Evolutionary conservation across 176 grass and related monocot species (phyloP), one percentile per base, ranked within the genome.

Genomic region (Carex myosuroides): DNA sequence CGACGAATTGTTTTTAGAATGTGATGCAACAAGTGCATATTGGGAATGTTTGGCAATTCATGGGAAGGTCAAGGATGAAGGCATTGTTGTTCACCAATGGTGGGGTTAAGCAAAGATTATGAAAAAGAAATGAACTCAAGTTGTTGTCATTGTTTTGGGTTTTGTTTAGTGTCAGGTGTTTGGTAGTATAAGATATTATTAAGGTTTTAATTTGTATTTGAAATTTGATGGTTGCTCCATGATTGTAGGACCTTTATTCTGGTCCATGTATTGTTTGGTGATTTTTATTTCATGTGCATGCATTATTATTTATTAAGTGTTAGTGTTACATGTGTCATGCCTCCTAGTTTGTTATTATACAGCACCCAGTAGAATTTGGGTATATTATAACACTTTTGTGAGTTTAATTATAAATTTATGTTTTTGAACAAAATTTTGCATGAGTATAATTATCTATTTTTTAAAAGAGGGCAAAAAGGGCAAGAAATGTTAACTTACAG

Each of bases 21-120:
- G 79, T 3, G 79, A 81, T 17, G 35, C 83, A 8, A 24, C 44
- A 80, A 87, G 64, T 16, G 78, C 78, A 33, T 82, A 87, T 70
- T 83, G 88, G 88, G 88, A 89, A 58, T 86, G 84, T n/a, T 39
- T 68, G 68, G 83, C 60, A 68, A 79, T 89, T 74, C 79, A 83
- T 70, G 84, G 84, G 14, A 85, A 73, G 84, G 53, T 86, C 67
- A 59, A 64, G 68, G 84, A 79, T 37, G 84, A 89, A 81, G 88
- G 46, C 0, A 61, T 83, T 30, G 65, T 85, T 13, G 84, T 83
- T 55, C 88, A 86, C 70, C 88, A 86, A 63, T 89, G 84, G 88
- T 84, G 80, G 84, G 80, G 39, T 79, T 86, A 13, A 74, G 17
- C 4, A 0, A 78, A 86, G 67, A 64, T 13, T 8, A 33, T 71